A percentile compares a stretch with the other conserved stretches of the same genome.
phyloP scores from a whole-genome alignment of 106 monocot species.

The Agapanthus africanus region DNA sequence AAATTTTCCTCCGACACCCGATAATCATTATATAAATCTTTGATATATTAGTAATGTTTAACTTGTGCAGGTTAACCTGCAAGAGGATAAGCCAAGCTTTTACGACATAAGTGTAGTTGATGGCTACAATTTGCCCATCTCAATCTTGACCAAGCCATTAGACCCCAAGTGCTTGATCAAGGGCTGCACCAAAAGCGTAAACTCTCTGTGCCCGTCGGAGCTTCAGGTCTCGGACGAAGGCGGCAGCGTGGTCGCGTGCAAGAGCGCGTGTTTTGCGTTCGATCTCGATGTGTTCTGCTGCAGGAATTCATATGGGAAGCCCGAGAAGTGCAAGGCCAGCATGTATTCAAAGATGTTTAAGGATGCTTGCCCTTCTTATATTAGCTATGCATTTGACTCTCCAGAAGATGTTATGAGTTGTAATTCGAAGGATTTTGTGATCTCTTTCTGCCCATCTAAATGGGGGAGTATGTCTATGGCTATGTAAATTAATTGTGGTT shows the following conservation, averaged over 20 bases:
- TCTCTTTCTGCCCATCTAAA: conserved; percentile 21
- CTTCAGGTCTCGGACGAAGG: conserved; percentile 30
- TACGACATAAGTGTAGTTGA: conserved; percentile 76
- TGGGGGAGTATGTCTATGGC: too few relatives aligned
- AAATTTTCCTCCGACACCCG: conserved; percentile 18
- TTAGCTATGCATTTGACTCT: conserved; percentile 19
- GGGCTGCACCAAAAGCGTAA: conserved; percentile 43
- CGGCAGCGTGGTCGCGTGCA: conserved; percentile 45
- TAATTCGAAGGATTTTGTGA: conserved; percentile 8
- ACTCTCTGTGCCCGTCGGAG: conserved; percentile 45
- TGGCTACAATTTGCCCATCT: conserved; percentile 61
- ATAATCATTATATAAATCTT: conserved; percentile 24
- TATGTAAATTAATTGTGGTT: too few relatives aligned
- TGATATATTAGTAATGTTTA: too few relatives aligned
- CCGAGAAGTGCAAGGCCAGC: conserved; percentile 43
- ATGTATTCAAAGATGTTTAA: conserved; percentile 67
- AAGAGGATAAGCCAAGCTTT: conserved; percentile 39
- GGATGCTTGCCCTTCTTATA: conserved; percentile 45
- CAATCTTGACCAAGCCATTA: conserved; percentile 28
- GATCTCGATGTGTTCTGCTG: conserved; percentile 57
- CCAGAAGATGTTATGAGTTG: conserved; percentile 14
- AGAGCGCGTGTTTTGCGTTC: conserved; percentile 75
- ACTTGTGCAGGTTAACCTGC: too few relatives aligned
- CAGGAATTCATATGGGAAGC: conserved; percentile 34
- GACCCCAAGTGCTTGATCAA: conserved; percentile 32